Conservation (phyloP, 495 filamentous ascomycete genomes). For the Tuber magnatum region DNA sequence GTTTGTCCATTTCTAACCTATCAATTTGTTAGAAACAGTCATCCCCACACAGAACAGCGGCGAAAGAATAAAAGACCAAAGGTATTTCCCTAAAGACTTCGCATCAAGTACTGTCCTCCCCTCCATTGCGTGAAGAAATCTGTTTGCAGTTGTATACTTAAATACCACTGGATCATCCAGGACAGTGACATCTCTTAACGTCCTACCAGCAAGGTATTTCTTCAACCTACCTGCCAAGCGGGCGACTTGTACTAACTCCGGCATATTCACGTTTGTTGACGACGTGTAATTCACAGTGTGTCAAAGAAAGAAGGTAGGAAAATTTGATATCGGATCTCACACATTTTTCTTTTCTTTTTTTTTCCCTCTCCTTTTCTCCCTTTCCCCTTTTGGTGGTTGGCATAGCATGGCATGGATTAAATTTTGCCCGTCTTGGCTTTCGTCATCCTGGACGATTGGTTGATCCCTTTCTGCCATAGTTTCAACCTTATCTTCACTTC, state of each 20-base stretch:
- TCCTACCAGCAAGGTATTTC: constrained; percentile 74
- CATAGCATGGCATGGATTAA: neutral
- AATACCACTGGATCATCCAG: constrained; percentile 74
- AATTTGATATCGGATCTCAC: neutral
- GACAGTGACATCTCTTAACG: constrained; percentile 60
- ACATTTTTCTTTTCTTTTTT: neutral
- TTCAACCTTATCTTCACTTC: neutral
- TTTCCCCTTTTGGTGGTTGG: neutral
- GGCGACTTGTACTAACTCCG: constrained; percentile 78
- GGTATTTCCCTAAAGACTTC: constrained; percentile 89
- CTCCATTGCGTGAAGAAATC: constrained; percentile 63
- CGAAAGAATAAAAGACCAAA: constrained; percentile 55
- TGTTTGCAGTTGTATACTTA: constrained; percentile 69
- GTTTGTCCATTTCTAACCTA: constrained; percentile 48
- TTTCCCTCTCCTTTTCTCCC: neutral
- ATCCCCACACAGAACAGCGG: neutral
- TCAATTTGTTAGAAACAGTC: constrained; percentile 5
- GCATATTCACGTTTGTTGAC: constrained; percentile 47
- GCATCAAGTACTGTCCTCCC: constrained; percentile 59
- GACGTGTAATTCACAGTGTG: neutral
- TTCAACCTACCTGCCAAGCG: constrained; percentile 78
- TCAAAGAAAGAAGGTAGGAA: neutral
- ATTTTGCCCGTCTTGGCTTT: neutral
- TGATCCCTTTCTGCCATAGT: neutral
- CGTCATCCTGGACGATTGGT: neutral